These are phyloP conservation scores for Gamsiella multidivaricata DNA, from an alignment of 192 early-diverging fungal genomes.

Conservation along the genomic window DNA sequence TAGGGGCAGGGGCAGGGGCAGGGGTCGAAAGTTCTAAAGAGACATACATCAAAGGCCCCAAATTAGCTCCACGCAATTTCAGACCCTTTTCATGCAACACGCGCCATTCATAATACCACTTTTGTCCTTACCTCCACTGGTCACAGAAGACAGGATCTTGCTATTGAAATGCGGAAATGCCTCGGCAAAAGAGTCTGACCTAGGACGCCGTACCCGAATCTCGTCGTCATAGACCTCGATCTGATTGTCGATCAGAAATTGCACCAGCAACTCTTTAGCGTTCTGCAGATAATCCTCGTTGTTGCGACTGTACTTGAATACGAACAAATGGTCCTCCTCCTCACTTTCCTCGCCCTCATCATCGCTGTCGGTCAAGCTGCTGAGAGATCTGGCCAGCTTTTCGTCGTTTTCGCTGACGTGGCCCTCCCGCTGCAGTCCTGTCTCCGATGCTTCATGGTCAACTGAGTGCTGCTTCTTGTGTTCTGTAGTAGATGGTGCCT, in stretches of 20 bases:
- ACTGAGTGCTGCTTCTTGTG: not conserved
- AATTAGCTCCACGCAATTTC: too few relatives aligned
- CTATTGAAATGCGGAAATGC: conserved; percentile 81
- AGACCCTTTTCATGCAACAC: too few relatives aligned
- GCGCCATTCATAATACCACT: too few relatives aligned
- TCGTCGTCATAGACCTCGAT: conserved; percentile 54
- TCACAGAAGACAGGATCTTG: conserved; percentile 70
- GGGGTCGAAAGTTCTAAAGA: not conserved
- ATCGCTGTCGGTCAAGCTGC: conserved; percentile 44
- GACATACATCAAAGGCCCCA: too few relatives aligned
- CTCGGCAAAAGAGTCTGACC: conserved; percentile 65
- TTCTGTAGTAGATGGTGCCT: not conserved
- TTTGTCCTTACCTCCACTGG: conserved; percentile 37
- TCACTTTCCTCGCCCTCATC: conserved; percentile 35
- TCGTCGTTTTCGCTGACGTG: not conserved
- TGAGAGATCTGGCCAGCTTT: conserved; percentile 37
- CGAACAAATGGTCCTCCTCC: conserved; percentile 43
- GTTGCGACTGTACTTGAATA: conserved; percentile 55
- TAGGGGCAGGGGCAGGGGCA: conserved; percentile 7
- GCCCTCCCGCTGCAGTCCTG: not conserved
- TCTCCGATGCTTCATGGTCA: too few relatives aligned
- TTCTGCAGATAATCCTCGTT: conserved; percentile 48
- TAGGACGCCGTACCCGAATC: conserved; percentile 54
- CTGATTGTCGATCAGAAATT: conserved; percentile 42
- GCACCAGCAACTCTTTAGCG: conserved; percentile 47